phyloP scores from a whole-genome alignment of 108 stramenopile species.

The Cylindrotheca closterium region DNA sequence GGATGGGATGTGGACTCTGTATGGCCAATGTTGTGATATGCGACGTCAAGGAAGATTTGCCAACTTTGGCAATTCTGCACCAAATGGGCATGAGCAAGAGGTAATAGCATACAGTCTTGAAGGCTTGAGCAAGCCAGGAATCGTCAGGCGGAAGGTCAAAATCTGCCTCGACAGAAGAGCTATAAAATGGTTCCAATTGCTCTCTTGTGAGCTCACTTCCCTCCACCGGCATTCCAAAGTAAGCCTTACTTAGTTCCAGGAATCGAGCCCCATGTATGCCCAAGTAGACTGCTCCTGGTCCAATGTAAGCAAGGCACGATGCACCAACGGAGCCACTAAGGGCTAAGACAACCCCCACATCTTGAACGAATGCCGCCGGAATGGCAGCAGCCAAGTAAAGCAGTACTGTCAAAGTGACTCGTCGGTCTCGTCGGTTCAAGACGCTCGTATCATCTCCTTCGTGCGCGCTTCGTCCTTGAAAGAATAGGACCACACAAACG shows the following conservation, averaged over 20 bases:
- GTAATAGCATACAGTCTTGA: conserved; percentile 58
- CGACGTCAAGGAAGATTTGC: conserved; percentile 41
- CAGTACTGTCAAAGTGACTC: conserved; percentile 61
- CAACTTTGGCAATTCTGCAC: conserved; percentile 55
- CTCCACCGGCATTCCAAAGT: conserved; percentile 32
- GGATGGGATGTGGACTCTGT: conserved; percentile 76
- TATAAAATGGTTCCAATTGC: conserved; percentile 20
- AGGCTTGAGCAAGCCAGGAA: neutral
- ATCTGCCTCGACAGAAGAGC: conserved; percentile 7
- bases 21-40: conserved; percentile 58
- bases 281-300: conserved; percentile 78
- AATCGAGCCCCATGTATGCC: conserved; percentile 79
- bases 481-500: conserved; percentile 71
- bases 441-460: conserved; percentile 82
- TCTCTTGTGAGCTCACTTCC: conserved; percentile 1
- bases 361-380: conserved; percentile 62
- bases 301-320: conserved; percentile 71
- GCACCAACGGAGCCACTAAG: conserved; percentile 69
- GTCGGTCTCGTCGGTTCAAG: conserved; percentile 68
- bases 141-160: conserved; percentile 9
- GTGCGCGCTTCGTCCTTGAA: conserved; percentile 75
- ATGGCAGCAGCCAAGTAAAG: conserved; percentile 66
- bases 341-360: conserved; percentile 62
- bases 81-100: conserved; percentile 67
- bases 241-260: conserved; percentile 46